Conservation (phyloP, 441 rosid genomes). For the Monsonia emarginata region DNA sequence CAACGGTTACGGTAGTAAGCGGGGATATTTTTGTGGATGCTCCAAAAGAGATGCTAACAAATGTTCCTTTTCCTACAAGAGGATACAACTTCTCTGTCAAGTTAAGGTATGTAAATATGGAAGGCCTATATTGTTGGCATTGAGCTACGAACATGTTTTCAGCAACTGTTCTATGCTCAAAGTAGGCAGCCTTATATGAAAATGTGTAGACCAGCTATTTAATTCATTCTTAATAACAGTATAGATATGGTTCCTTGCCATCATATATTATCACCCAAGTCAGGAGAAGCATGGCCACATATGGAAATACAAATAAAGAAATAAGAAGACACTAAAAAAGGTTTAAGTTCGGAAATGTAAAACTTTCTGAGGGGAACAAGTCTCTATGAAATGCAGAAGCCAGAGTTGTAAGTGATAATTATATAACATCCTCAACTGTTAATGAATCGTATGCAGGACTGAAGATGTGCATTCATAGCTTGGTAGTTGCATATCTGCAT, state of each 20-base stretch:
- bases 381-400: neutral
- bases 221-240: neutral
- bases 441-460: neutral
- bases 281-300: no score
- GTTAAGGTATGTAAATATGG: slow-evolving; percentile 50
- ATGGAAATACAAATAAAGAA: neutral
- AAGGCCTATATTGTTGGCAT: slow-evolving; percentile 6
- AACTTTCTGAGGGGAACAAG: neutral
- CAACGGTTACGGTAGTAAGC: slow-evolving; percentile 53
- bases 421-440: neutral
- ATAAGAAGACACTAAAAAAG: neutral
- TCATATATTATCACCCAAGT: neutral
- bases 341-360: neutral
- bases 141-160: neutral
- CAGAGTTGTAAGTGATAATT: neutral
- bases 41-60: slow-evolving; percentile 66
- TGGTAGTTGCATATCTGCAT: neutral
- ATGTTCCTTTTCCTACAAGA: slow-evolving; percentile 61
- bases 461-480: neutral
- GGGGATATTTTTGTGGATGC: slow-evolving; percentile 55
- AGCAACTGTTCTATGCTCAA: neutral
- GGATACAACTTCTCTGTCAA: slow-evolving; percentile 71
- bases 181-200: neutral
- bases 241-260: neutral
- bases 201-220: neutral